Percentiles rank a stretch among this genome's conserved stretches.
phyloP scores from a whole-genome alignment of 345 rosid species.

The Acer campestre region DNA sequence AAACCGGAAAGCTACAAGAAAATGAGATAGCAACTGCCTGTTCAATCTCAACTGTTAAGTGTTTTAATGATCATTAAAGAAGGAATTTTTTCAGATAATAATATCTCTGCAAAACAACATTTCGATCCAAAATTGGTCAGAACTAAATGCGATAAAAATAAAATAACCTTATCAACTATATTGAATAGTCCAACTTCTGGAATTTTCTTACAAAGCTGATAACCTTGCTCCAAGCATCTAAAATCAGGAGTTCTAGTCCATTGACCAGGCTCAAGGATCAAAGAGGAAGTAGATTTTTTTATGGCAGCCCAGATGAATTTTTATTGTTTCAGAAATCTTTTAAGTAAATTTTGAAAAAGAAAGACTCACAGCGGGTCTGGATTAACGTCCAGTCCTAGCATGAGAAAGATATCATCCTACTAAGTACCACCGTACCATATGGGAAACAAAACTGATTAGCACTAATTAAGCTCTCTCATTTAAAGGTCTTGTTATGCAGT shows the following conservation, averaged over 20 bases:
- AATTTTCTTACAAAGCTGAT: background rate
- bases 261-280: background rate
- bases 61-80: background rate
- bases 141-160: background rate
- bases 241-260: background rate
- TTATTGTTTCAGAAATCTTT: background rate
- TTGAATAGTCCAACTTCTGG: constrained; percentile 4
- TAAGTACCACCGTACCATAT: background rate
- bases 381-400: background rate
- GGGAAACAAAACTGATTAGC: background rate
- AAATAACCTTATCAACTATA: constrained; percentile 21
- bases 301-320: background rate
- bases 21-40: background rate
- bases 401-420: background rate
- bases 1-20: background rate
- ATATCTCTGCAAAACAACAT: background rate
- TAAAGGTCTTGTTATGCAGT: background rate
- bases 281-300: background rate
- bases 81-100: background rate
- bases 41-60: background rate
- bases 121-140: background rate
- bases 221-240: background rate
- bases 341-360: background rate
- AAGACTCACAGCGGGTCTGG: background rate
- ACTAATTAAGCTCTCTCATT: background rate